These are phyloP conservation scores for Tylopilus sp. DNA, from an alignment of 768 basidiomycete species.

Conservation along the genomic window DNA sequence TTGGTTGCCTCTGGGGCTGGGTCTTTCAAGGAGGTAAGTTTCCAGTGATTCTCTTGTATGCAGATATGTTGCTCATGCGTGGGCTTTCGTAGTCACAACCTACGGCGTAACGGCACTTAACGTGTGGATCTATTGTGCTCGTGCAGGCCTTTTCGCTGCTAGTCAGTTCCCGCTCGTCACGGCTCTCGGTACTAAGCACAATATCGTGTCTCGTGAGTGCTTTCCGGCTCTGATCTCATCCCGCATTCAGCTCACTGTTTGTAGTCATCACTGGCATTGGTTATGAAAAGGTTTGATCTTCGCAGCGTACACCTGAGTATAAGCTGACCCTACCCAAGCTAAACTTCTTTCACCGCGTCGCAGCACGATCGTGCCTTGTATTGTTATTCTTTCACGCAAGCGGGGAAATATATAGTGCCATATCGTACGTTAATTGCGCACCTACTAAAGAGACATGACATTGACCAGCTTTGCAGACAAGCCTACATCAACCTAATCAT, in stretches of 20 bases:
- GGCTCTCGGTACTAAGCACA: slow-evolving; percentile 49
- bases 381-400: slow-evolving; percentile 49
- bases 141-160: slow-evolving; percentile 31
- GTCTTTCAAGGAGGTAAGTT: slow-evolving; percentile 45
- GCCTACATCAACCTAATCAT: neutral
- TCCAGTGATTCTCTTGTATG: neutral
- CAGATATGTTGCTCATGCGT: neutral
- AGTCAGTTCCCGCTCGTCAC: slow-evolving; percentile 43
- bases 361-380: slow-evolving; percentile 44
- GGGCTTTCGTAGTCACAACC: slow-evolving; percentile 1
- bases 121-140: slow-evolving; percentile 26
- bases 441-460: neutral
- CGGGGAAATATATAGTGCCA: slow-evolving; percentile 4
- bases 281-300: slow-evolving; percentile 23
- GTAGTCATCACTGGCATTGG: slow-evolving; percentile 29
- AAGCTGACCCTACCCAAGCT: slow-evolving; percentile 25
- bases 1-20: slow-evolving; percentile 42
- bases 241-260: neutral
- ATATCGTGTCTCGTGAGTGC: slow-evolving; percentile 37
- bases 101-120: slow-evolving; percentile 6
- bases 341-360: slow-evolving; percentile 46
- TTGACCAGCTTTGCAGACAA: slow-evolving; percentile 2
- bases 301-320: neutral
- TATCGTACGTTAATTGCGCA: slow-evolving; percentile 1
- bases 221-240: no score